Percentiles rank a stretch among this genome's conserved stretches.
Evolutionary conservation across 2,329 filamentous ascomycete genomes (phyloP).

Genomic region (Ascochyta rabiei): DNA sequence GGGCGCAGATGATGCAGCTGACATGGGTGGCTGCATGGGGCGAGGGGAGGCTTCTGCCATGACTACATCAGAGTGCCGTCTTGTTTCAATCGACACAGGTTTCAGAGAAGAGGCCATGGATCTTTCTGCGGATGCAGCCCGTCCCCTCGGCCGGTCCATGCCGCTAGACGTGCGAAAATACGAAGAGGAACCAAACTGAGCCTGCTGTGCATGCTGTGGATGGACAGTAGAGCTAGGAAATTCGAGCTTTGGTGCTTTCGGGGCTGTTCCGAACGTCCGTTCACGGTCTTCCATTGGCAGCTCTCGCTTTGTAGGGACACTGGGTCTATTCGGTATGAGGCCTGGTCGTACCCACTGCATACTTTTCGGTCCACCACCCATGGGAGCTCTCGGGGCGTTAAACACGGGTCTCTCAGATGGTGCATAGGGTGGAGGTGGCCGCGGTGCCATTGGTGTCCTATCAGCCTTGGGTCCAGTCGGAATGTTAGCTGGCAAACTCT

Average conservation of each 20-base stretch:
- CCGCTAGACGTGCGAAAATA: constrained; percentile 25
- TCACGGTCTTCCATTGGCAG: constrained; percentile 52
- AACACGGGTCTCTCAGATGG: constrained; percentile 38
- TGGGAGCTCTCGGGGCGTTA: constrained; percentile 38
- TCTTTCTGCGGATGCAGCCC: constrained; percentile 30
- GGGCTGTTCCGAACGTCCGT: constrained; percentile 36
- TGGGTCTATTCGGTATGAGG: constrained; percentile 39
- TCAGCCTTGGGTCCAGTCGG: constrained; percentile 51
- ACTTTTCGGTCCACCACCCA: constrained; percentile 43
- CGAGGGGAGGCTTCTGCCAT: constrained; percentile 44
- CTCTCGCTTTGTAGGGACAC: constrained; percentile 55
- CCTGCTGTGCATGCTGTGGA: constrained; percentile 31
- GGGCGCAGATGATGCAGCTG: constrained; percentile 40
- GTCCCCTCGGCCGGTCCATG: constrained; percentile 25
- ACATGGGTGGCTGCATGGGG: constrained; percentile 34
- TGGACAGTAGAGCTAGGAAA: constrained; percentile 18
- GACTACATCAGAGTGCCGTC: constrained; percentile 43
- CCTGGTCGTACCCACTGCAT: constrained; percentile 54
- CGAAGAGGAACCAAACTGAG: constrained; percentile 33
- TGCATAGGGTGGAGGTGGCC: constrained; percentile 41
- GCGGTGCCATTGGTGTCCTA: constrained; percentile 35
- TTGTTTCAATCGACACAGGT: constrained; percentile 35
- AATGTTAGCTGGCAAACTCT: constrained; percentile 44
- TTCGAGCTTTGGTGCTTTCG: constrained; percentile 45
- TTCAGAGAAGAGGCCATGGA: constrained; percentile 33